Conservation (phyloP, 352 stramenopile genomes). For the Phytophthora brassicae region DNA sequence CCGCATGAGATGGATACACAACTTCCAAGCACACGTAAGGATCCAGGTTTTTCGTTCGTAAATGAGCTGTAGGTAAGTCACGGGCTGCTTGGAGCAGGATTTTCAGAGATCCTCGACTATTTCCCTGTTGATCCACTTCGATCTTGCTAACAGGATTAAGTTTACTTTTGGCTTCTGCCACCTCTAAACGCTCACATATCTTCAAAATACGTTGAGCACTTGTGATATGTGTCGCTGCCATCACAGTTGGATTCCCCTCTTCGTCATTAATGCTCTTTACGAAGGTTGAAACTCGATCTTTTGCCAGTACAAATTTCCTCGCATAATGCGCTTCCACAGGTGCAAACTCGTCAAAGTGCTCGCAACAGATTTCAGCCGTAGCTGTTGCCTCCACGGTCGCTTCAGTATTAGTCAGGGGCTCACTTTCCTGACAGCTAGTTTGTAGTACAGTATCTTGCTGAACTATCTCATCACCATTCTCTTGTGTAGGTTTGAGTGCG, state of each 20-base stretch:
- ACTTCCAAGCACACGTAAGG: constrained; percentile 67
- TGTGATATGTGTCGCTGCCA: constrained; percentile 19
- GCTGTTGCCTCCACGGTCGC: not conserved
- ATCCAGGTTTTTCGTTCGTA: constrained; percentile 73
- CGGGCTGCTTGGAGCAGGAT: constrained; percentile 50
- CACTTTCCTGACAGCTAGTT: constrained; percentile 2
- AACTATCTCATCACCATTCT: not conserved
- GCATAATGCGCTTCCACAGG: constrained; percentile 47
- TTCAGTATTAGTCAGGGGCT: not conserved
- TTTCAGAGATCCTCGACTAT: constrained; percentile 56
- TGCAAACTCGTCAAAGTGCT: constrained; percentile 53
- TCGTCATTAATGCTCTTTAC: constrained; percentile 19
- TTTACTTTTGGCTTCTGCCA: constrained; percentile 42
- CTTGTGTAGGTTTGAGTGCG: constrained; percentile 30
- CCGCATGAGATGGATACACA: constrained; percentile 48
- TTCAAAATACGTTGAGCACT: constrained; percentile 54
- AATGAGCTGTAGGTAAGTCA: constrained; percentile 60
- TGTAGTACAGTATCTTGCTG: constrained; percentile 1
- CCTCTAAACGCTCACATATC: constrained; percentile 57
- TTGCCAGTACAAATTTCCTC: constrained; percentile 45
- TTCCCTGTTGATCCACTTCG: constrained; percentile 59
- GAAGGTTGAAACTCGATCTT: constrained; percentile 28
- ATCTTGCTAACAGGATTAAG: constrained; percentile 56
- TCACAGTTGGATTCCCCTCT: constrained; percentile 1
- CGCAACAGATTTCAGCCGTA: constrained; percentile 39